Evolutionary conservation across 176 grass and related monocot species (phyloP).

Genomic region (Raddia guianensis): DNA sequence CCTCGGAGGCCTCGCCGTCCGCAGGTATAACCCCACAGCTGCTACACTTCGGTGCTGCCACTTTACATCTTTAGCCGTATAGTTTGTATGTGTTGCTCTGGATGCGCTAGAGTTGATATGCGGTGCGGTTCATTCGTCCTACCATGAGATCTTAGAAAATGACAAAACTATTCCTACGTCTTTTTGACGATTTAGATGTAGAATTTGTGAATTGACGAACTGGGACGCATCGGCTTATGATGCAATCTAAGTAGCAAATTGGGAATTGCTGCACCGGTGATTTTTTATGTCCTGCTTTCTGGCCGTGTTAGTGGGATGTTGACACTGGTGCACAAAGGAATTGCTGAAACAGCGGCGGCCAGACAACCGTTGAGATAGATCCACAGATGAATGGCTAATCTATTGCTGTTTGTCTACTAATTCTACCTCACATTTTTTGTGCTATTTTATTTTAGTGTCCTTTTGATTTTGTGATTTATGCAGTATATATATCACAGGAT

Average conservation of each 20-base stretch:
- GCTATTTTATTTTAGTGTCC: not conserved
- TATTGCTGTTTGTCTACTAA: conserved; percentile 73
- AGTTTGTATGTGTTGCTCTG: not conserved
- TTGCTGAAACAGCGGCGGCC: conserved; percentile 51
- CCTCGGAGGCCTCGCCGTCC: conserved; percentile 80
- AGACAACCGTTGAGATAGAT: conserved; percentile 90
- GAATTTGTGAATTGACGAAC: not conserved
- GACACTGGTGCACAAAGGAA: conserved; percentile 57
- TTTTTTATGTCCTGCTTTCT: conserved; percentile 39
- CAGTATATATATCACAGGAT: too few species aligned
- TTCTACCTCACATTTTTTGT: conserved; percentile 69
- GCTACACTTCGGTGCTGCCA: too few species aligned
- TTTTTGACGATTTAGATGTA: not conserved
- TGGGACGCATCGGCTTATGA: not conserved
- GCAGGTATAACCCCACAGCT: conserved; percentile 50
- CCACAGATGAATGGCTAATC: conserved; percentile 55
- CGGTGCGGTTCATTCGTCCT: not conserved
- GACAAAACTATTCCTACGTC: not conserved
- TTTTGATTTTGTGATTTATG: too few species aligned
- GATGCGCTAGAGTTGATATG: not conserved
- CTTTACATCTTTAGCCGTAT: too few species aligned
- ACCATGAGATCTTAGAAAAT: not conserved
- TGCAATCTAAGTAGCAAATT: not conserved
- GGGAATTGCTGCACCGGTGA: conserved; percentile 31
- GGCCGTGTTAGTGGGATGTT: conserved; percentile 40